A percentile compares a stretch with the other conserved stretches of the same genome.
phyloP scores from a whole-genome alignment of 2,329 filamentous ascomycete genomes.

The Neofusicoccum umdonicola region DNA sequence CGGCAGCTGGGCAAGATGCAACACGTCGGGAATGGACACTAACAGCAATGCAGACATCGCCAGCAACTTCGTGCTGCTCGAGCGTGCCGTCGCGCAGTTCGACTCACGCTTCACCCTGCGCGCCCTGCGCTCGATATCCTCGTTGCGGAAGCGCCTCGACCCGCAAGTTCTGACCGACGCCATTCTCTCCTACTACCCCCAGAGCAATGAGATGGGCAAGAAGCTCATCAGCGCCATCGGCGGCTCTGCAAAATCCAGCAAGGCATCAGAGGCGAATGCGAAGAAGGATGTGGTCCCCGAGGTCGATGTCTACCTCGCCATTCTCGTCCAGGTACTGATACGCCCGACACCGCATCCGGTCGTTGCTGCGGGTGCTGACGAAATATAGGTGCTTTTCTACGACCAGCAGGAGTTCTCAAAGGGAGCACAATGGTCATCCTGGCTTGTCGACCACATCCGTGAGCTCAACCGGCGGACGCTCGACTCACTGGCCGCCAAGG shows the following conservation, averaged over 20 bases:
- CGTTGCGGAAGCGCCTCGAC: slow-evolving; percentile 85
- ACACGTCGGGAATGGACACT: background rate
- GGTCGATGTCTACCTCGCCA: slow-evolving; percentile 83
- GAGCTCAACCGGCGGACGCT: slow-evolving; percentile 88
- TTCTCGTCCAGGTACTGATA: slow-evolving; percentile 54
- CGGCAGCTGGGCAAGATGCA: background rate
- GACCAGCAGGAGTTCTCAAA: slow-evolving; percentile 78
- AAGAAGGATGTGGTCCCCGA: slow-evolving; percentile 86
- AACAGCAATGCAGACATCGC: slow-evolving; percentile 73
- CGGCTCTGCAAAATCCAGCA: slow-evolving; percentile 42
- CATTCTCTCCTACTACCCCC: slow-evolving; percentile 75
- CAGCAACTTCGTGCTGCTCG: slow-evolving; percentile 86
- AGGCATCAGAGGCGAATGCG: slow-evolving; percentile 55
- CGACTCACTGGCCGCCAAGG: slow-evolving; percentile 89
- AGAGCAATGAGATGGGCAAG: slow-evolving; percentile 65
- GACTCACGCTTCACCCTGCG: slow-evolving; percentile 93
- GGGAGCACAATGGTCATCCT: slow-evolving; percentile 80
- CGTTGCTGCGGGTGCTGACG: slow-evolving; percentile 20
- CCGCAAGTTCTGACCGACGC: slow-evolving; percentile 77
- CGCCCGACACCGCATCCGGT: background rate
- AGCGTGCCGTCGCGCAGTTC: slow-evolving; percentile 88
- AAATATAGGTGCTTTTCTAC: slow-evolving; percentile 76
- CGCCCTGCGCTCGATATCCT: slow-evolving; percentile 91
- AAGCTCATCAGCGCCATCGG: slow-evolving; percentile 69
- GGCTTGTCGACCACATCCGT: slow-evolving; percentile 81